Base-by-base conservation (phyloP, 768 basidiomycete genomes). In the Calvatia gigantea region DNA sequence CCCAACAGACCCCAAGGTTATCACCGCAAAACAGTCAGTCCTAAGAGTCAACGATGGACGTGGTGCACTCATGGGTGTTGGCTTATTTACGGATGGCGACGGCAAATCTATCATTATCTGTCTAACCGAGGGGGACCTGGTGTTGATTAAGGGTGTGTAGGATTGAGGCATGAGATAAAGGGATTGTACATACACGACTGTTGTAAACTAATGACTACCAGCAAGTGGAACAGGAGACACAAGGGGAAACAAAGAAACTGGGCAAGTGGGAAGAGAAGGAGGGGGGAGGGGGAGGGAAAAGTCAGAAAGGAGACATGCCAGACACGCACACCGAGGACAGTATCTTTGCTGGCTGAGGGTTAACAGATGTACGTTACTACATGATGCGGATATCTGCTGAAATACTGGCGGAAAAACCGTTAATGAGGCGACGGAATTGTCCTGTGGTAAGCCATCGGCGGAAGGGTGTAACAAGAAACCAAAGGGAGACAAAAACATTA, bases 11-110 rank as follows among this genome's bases (percentile, higher is more conserved):
- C 59, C 70, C 1, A 76, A 69, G 15, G 84, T 82, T 45, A 76
- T 75, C 47, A 84, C 78, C 77, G 90, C 89, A 8, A 89, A 86
- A 64, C 94, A 97, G 67, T 79, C 86, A 1, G 85, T 97, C 23
- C 71, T 97, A n/a, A 81, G 82, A 61, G 77, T 94, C 9, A 84
- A 83, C 12, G 86, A 84, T 56, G 86, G 83, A 2, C 72, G 75
- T 12, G 93, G 95, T 0, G 82, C 89, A 1, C 69, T 97, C 56
- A 66, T 97, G 27, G 94, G 94, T 8, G 85, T 92, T 17, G 86
- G 86, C 1, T 73, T 73, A 9, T 64, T 88, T 29, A 66, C 68
- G 51, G 61, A 65, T 23, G 56, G 50, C 2, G 65, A 56, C 31
- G 75, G 68, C 35, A 63, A 64, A 15, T 66, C 72, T 2, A 68